A percentile compares a stretch with the other conserved stretches of the same genome.
phyloP scores from a whole-genome alignment of 805 yeast species.

The Yamadazyma insecticola region DNA sequence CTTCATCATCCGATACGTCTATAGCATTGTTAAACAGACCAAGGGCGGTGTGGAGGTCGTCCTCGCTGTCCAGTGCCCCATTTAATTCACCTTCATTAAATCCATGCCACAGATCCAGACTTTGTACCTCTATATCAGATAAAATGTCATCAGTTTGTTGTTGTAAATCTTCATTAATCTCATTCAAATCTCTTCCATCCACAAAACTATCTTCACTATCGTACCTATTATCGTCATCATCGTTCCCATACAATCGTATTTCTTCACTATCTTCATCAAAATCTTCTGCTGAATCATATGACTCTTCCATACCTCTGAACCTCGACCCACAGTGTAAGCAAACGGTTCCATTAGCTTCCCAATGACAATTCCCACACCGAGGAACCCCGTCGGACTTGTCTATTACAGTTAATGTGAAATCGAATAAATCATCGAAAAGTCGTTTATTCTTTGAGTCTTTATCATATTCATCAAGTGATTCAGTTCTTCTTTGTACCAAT shows the following conservation, averaged over 20 bases:
- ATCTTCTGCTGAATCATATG: constrained; percentile 35
- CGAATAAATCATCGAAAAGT: constrained; percentile 49
- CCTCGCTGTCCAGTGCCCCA: constrained; percentile 3
- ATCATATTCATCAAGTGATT: constrained; percentile 25
- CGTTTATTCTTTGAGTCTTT: constrained; percentile 31
- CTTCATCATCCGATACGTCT: neutral
- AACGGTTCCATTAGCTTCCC: constrained; percentile 68
- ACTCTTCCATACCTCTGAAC: constrained; percentile 33
- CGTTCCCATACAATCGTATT: constrained; percentile 10
- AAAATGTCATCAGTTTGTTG: constrained; percentile 7
- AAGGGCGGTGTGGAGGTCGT: neutral
- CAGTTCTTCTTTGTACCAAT: constrained; percentile 17
- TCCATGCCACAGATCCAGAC: constrained; percentile 9
- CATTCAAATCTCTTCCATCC: constrained; percentile 20
- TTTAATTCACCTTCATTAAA: constrained; percentile 3
- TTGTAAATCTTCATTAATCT: constrained; percentile 16
- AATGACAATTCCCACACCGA: constrained; percentile 70
- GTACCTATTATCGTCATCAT: constrained; percentile 15
- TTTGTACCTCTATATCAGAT: constrained; percentile 5
- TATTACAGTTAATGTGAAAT: constrained; percentile 47
- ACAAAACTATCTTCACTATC: constrained; percentile 32
- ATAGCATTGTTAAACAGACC: neutral
- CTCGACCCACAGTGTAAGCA: constrained; percentile 67
- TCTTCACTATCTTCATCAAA: constrained; percentile 32
- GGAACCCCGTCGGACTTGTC: constrained; percentile 70